Percentiles rank a stretch among this genome's conserved stretches.
Evolutionary conservation across 768 basidiomycete species (phyloP).

Genomic region (Auriscalpium vulgare): DNA sequence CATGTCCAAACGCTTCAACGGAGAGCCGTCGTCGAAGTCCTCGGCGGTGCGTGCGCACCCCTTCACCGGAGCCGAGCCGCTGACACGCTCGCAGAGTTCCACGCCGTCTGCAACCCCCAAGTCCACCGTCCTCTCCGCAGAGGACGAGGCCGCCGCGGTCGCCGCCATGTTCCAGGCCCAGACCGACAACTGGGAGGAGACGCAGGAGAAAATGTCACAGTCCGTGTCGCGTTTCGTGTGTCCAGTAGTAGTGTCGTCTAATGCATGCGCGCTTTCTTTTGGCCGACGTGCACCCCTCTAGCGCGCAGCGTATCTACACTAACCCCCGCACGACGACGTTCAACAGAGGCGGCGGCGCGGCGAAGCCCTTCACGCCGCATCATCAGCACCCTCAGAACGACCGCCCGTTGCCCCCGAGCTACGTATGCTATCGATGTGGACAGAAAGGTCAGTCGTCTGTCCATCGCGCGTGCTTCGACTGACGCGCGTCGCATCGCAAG

Average conservation of each 20-base stretch:
- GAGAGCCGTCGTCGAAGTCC: slow-evolving; percentile 28
- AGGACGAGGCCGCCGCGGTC: slow-evolving; percentile 92
- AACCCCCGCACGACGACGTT: slow-evolving; percentile 61
- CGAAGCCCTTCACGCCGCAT: slow-evolving; percentile 47
- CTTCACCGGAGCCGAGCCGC: too few relatives aligned
- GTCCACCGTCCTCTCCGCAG: slow-evolving; percentile 30
- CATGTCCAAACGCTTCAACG: slow-evolving; percentile 88
- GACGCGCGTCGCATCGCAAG: slow-evolving; percentile 32
- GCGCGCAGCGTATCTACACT: slow-evolving; percentile 60
- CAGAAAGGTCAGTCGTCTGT: slow-evolving; percentile 72
- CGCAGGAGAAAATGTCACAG: slow-evolving; percentile 99
- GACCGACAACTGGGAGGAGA: slow-evolving; percentile 94
- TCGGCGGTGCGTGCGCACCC: not conserved
- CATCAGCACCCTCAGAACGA: slow-evolving; percentile 48
- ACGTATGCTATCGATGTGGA: slow-evolving; percentile 97
- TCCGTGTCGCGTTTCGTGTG: slow-evolving; percentile 69
- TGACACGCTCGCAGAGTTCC: not conserved
- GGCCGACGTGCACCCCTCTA: slow-evolving; percentile 26
- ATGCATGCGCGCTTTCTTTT: slow-evolving; percentile 43
- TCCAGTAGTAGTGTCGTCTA: slow-evolving; percentile 65
- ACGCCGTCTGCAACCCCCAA: slow-evolving; percentile 13
- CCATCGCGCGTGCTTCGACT: not conserved
- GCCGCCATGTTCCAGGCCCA: slow-evolving; percentile 97
- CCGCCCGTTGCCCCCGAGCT: slow-evolving; percentile 83
- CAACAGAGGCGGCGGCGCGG: slow-evolving; percentile 35